Conservation (phyloP, 768 basidiomycete genomes). For the Pisolithus tinctorius region DNA sequence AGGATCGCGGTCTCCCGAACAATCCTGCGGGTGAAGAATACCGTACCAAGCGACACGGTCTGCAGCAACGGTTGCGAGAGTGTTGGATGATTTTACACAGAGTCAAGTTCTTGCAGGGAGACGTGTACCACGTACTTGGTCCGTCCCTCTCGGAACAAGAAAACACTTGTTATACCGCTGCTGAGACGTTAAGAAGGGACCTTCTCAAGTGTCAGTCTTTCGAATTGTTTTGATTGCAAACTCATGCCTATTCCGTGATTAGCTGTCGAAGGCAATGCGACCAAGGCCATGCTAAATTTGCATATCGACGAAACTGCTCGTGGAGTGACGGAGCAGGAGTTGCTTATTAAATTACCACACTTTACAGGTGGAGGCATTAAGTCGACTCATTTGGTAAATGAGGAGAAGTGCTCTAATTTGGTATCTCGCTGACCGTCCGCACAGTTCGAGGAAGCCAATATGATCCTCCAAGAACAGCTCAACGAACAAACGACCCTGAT, state of each 20-base stretch:
- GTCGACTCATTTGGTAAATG: slow-evolving; percentile 34
- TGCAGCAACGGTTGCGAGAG: slow-evolving; percentile 64
- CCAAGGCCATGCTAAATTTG: slow-evolving; percentile 47
- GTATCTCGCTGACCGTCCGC: not conserved
- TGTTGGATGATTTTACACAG: slow-evolving; percentile 59
- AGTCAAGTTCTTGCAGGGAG: slow-evolving; percentile 76
- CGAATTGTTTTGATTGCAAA: not conserved
- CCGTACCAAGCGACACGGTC: slow-evolving; percentile 38
- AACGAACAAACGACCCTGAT: slow-evolving; percentile 67
- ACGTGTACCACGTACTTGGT: slow-evolving; percentile 68
- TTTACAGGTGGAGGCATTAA: slow-evolving; percentile 45
- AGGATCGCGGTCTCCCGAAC: slow-evolving; percentile 45
- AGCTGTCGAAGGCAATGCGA: slow-evolving; percentile 61
- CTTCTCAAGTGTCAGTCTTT: slow-evolving; percentile 51
- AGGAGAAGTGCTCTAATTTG: not conserved
- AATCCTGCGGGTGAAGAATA: slow-evolving; percentile 55
- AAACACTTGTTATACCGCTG: slow-evolving; percentile 56
- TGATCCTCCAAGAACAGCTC: slow-evolving; percentile 58
- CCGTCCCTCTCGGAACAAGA: slow-evolving; percentile 44
- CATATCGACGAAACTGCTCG: slow-evolving; percentile 36
- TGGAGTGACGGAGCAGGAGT: slow-evolving; percentile 39
- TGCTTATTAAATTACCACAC: slow-evolving; percentile 42
- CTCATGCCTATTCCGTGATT: slow-evolving; percentile 2
- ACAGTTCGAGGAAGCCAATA: slow-evolving; percentile 64
- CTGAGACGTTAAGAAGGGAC: slow-evolving; percentile 60